Conservation (phyloP, 169 alveolate species). For the Plasmodium inui region DNA sequence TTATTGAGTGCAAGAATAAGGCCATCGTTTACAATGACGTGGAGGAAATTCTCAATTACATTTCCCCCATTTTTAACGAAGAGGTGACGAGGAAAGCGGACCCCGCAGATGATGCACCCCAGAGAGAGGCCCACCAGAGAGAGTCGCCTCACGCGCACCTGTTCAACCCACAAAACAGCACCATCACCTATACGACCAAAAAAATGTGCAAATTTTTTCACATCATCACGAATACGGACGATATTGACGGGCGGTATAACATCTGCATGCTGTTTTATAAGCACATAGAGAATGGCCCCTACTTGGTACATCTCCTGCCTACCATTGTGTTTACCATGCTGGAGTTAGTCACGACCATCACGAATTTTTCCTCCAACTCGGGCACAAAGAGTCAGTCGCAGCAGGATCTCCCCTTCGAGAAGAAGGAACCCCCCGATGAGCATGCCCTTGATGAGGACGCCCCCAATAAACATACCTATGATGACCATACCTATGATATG, state of each 20-base stretch:
- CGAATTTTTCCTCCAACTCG: neutral
- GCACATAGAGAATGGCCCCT: constrained; percentile 24
- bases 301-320: constrained; percentile 26
- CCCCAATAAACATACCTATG: neutral
- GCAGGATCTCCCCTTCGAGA: neutral
- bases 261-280: constrained; percentile 45
- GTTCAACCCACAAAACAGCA: constrained; percentile 39
- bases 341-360: constrained; percentile 19
- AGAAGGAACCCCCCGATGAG: neutral
- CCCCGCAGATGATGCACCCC: neutral
- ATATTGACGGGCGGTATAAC: constrained; percentile 35
- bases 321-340: constrained; percentile 32
- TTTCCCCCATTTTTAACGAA: constrained; percentile 56
- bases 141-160: constrained; percentile 7
- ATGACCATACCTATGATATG: neutral
- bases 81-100: neutral
- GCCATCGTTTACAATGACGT: constrained; percentile 26
- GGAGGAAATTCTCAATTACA: constrained; percentile 33
- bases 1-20: constrained; percentile 60
- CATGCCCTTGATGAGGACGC: neutral
- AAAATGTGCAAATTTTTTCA: constrained; percentile 68
- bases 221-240: constrained; percentile 47
- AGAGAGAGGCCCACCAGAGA: neutral
- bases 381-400: no score
- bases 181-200: constrained; percentile 16